A percentile compares a stretch with the other conserved stretches of the same genome.
Evolutionary conservation across 495 filamentous ascomycete species (phyloP).

Genomic region (Daldinia vernicosa): DNA sequence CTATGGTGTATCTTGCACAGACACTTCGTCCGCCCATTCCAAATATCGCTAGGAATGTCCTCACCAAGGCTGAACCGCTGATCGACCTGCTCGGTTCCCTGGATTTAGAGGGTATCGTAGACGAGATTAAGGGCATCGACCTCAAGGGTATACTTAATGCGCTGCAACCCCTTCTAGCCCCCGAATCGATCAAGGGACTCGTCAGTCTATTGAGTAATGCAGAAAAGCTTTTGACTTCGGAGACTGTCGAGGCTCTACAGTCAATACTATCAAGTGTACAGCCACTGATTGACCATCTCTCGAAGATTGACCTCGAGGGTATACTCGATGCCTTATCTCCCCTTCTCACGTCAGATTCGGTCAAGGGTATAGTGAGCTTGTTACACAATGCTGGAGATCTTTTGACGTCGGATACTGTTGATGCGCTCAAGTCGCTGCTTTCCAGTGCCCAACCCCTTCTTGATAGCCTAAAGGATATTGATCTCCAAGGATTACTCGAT

Average conservation of each 20-base stretch:
- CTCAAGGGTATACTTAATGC: slow-evolving; percentile 55
- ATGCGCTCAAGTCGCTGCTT: slow-evolving; percentile 52
- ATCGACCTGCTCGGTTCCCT: slow-evolving; percentile 44
- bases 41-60: slow-evolving; percentile 37
- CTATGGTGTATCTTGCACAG: slow-evolving; percentile 46
- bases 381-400: slow-evolving; percentile 54
- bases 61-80: slow-evolving; percentile 45
- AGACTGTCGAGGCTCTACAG: slow-evolving; percentile 55
- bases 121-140: slow-evolving; percentile 51
- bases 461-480: slow-evolving; percentile 40
- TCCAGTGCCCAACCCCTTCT: slow-evolving; percentile 44
- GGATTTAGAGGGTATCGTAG: slow-evolving; percentile 45
- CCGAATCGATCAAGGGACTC: slow-evolving; percentile 53
- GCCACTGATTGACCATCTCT: slow-evolving; percentile 42
- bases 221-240: slow-evolving; percentile 50
- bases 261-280: slow-evolving; percentile 35
- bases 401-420: slow-evolving; percentile 52
- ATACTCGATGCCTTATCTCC: slow-evolving; percentile 37
- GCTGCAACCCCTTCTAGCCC: slow-evolving; percentile 52
- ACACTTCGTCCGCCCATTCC: slow-evolving; percentile 48
- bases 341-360: slow-evolving; percentile 50
- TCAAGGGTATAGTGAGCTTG: slow-evolving; percentile 54
- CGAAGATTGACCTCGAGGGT: slow-evolving; percentile 41
- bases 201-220: slow-evolving; percentile 57
- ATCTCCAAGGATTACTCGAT: slow-evolving; percentile 42